Base-by-base conservation (phyloP, 805 yeast species). In the Nakazawaea holstii region DNA sequence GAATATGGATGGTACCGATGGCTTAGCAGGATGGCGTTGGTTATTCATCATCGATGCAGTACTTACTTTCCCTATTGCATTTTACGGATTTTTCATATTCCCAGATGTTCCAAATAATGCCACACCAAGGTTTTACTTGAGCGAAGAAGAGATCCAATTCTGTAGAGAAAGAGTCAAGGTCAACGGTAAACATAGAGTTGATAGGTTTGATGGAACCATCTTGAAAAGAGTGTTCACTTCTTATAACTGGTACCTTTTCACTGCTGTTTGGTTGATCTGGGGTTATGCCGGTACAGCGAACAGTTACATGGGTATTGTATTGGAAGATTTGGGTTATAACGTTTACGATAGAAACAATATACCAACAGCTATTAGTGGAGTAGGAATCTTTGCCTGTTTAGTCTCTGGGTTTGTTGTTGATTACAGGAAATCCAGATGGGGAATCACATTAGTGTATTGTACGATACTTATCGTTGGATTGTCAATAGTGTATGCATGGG, bases 61-160 rank as follows among this genome's bases (percentile, higher is more conserved):
- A 6, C 52, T 69, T 24, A 69, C 77, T 8, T 55, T 82, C 20
- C 73, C 67, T 2, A 52, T 57, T 41, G 64, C 62, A 1, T 7
- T 65, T 10, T 41, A 59, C 10, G 65, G 62, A 6, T 56, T 61
- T n/a, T 24, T 53, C 20, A 41, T 53, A 55, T 64, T 81, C 51
- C 90, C 89, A 8, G 89, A 88, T 42, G 82, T 86, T 15, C 88
- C 89, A 6, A 64, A 70, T 43, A 68, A 14, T 73, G 82, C 56
- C 70, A 74, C 50, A 72, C 77, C 7, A 61, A 39, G 48, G 28
- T 45, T 71, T 29, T 75, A 70, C 56, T 58, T 80, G 33, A 68
- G 76, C 0, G 80, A 76, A 48, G 78, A 76, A 29, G 85, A 80
- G 49, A 74, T 76, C 40, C 64, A 70, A 49, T 59, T 77, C 39